Base-by-base conservation (phyloP, 163 green algal genomes). In the Prototheca stagnorum region DNA sequence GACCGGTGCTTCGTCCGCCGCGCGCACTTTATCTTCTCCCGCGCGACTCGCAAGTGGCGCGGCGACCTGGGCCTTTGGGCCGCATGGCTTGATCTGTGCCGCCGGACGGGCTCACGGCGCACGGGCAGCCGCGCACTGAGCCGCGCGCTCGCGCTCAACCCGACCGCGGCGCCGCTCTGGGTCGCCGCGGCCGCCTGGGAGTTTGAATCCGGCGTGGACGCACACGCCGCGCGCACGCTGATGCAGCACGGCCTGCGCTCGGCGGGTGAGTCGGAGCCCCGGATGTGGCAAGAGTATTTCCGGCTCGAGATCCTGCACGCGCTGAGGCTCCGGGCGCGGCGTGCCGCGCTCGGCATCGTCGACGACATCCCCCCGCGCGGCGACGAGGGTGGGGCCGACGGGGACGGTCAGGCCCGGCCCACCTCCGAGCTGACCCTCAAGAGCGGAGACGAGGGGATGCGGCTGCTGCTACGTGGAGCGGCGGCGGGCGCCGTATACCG, bases 201-300 rank as follows among this genome's bases (percentile, higher is more conserved):
- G 67, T 92, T 94, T 68, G 81, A 92, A 53, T 35, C 57, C 54
- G 84, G 85, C 54, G 43, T 54, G 48, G 88, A 96, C 59, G 71
- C 77, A 7, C 46, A 35, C 16, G 74, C 82, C 8, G 85, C 86
- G 2, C 72, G 86, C 9, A 52, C 72, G 15, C 75, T 95, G 31
- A 90, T 96, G 86, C 86, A 95, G 74, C 75, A 78, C 24, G 86
- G 86, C 17, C 64, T 95, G 51, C 71, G 83, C 53, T 79, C 82
- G 55, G 92, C 79, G 65, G 26, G 12, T 11, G 41, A 21, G 9
- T 35, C 27, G 29, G 48, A 16, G 8, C 61, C 54, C 11, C 49
- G 50, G 35, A 73, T 95, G 25, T 96, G 86, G 86, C 48, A 74
- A 4, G 79, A 93, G 56, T 94, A 93, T 64, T 82, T 94, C 43